Evolutionary conservation across 305 asterid genomes (phyloP).

Genomic region (Withania somnifera): DNA sequence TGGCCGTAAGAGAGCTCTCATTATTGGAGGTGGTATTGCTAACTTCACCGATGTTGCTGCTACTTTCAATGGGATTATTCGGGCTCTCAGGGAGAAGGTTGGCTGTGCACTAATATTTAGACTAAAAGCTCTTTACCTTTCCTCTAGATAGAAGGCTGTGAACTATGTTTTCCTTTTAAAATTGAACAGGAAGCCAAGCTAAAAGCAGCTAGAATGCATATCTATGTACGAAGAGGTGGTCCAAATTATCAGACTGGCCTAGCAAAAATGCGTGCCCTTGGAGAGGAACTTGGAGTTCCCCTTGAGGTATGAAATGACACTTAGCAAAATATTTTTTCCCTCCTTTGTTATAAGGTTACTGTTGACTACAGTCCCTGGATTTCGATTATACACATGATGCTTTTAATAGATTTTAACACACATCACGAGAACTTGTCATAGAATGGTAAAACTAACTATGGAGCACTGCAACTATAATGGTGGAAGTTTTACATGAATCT

Average conservation of each 20-base stretch:
- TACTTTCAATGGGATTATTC: conserved; percentile 80
- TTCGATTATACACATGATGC: background rate
- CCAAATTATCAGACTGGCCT: conserved; percentile 74
- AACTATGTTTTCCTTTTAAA: background rate
- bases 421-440: background rate
- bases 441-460: background rate
- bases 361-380: background rate
- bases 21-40: conserved; percentile 90
- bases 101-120: background rate
- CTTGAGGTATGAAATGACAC: conserved; percentile 41
- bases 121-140: background rate
- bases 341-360: background rate
- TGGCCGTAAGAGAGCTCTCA: conserved; percentile 79
- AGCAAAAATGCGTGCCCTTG: conserved; percentile 58
- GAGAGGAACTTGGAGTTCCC: conserved; percentile 68
- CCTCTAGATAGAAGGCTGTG: background rate
- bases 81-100: conserved; percentile 90
- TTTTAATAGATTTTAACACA: background rate
- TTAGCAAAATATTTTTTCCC: background rate
- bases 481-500: background rate
- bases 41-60: conserved; percentile 94
- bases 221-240: conserved; percentile 72
- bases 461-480: background rate
- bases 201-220: conserved; percentile 78
- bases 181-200: conserved; percentile 63